Percentiles rank a stretch among this genome's conserved stretches.
phyloP scores from a whole-genome alignment of 2,329 filamentous ascomycete genomes.

The Xylariomycetidae sp. region DNA sequence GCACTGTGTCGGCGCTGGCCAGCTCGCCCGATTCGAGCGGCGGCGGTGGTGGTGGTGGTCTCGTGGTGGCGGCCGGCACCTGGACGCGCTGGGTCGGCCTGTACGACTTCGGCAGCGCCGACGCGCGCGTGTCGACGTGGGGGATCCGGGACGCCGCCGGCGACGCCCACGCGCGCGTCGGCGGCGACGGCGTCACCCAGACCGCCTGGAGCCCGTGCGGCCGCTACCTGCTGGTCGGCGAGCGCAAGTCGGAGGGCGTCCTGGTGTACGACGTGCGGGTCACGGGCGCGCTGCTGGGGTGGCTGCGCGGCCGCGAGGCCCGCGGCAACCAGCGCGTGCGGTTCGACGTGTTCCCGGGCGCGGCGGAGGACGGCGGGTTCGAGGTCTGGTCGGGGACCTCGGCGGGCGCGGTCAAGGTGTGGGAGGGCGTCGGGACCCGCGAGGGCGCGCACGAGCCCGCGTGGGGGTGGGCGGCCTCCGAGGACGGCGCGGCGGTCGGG shows the following conservation, averaged over 20 bases:
- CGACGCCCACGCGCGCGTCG: slow-evolving; percentile 35
- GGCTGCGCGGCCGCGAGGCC: slow-evolving; percentile 45
- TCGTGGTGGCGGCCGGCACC: slow-evolving; percentile 56
- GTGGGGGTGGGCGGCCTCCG: slow-evolving; percentile 48
- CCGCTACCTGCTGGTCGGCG: slow-evolving; percentile 57
- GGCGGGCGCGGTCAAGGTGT: slow-evolving; percentile 51
- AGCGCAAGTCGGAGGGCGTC: slow-evolving; percentile 50
- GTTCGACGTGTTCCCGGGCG: slow-evolving; percentile 49
- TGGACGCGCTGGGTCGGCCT: slow-evolving; percentile 60
- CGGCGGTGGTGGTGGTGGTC: no score
- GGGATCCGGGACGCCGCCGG: slow-evolving; percentile 51
- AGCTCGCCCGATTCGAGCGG: slow-evolving; percentile 28
- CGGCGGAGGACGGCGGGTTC: slow-evolving; percentile 36
- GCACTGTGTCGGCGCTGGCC: slow-evolving; percentile 51
- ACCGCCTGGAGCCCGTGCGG: slow-evolving; percentile 60
- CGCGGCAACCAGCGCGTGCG: slow-evolving; percentile 51
- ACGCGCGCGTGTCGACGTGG: slow-evolving; percentile 55
- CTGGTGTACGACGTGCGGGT: slow-evolving; percentile 61
- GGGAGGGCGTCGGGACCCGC: slow-evolving; percentile 49
- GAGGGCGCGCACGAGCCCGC: slow-evolving; percentile 39
- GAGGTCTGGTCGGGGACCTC: slow-evolving; percentile 60
- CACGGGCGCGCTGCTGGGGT: slow-evolving; percentile 51
- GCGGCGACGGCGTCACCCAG: slow-evolving; percentile 60
- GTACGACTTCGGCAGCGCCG: slow-evolving; percentile 55
- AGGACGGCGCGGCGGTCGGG: slow-evolving; percentile 38